A percentile compares a stretch with the other conserved stretches of the same genome.
Evolutionary conservation across 805 yeast species (phyloP).

Genomic region (Myxozyma vanderwaltii): DNA sequence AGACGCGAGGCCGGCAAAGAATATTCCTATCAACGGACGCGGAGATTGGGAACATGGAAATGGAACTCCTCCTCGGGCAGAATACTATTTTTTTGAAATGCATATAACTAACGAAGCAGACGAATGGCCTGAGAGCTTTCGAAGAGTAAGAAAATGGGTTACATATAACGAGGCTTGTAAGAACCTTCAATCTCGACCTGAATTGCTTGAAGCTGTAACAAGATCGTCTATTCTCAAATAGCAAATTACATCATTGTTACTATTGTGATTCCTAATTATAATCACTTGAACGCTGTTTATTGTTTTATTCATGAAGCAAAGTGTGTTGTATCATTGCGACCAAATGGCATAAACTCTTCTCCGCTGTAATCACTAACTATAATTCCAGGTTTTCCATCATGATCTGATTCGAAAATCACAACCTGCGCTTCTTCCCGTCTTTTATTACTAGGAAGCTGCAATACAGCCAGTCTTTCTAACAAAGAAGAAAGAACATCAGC

Average conservation of each 20-base stretch:
- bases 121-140: slow-evolving; percentile 73
- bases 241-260: no score
- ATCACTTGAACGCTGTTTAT: no score
- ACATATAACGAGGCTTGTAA: slow-evolving; percentile 65
- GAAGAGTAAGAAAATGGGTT: slow-evolving; percentile 71
- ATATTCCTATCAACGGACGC: no score
- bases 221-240: slow-evolving; percentile 46
- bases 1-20: slow-evolving; percentile 58
- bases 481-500: slow-evolving; percentile 25
- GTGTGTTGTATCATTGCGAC: no score
- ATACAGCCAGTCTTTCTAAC: slow-evolving; percentile 10
- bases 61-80: slow-evolving; percentile 67
- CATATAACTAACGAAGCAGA: slow-evolving; percentile 55
- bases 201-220: slow-evolving; percentile 64
- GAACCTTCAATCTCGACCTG: slow-evolving; percentile 62
- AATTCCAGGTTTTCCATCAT: slow-evolving; percentile 18
- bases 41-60: slow-evolving; percentile 19
- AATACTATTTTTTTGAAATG: slow-evolving; percentile 87
- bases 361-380: slow-evolving; percentile 20
- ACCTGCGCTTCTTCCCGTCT: background rate
- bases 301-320: no score
- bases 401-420: background rate
- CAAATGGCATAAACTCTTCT: slow-evolving; percentile 7
- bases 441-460: no score
- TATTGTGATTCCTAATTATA: no score